Evolutionary conservation across 441 rosid species (phyloP), one percentile per base, ranked within the genome.

Genomic region (Syzygium malaccense): DNA sequence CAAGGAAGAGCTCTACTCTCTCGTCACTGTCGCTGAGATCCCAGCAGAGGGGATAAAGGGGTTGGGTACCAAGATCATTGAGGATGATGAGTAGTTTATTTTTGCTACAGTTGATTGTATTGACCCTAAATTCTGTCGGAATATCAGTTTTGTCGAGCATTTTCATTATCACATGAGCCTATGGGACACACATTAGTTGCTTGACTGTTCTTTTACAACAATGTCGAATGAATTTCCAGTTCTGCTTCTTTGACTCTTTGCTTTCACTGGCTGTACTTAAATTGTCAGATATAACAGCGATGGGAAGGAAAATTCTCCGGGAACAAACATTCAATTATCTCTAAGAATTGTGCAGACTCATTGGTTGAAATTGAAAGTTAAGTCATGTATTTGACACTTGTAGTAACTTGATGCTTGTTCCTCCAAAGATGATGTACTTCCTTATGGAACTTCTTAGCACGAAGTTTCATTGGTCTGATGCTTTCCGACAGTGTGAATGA

Each of bases 1-100:
- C 3, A 94, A 97, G 93, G 99, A 96, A 89, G 98, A 97, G 93
- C 94, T 97, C 55, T 96, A 88, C 93, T 97, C 99, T 0, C 95
- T 96, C 1, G 98, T 97, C 55, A 97, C 98, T 0, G 97, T 95
- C 18, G 92, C 98, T 2, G 98, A 96, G 90, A 86, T 95, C 86
- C 96, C 97, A 8, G 90, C 95, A 0, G 95, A 96, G 92, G 98
- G 98, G 45, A 90, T 96, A 32, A 92, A 90, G 89, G 98, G 98
- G 2, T 79, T 96, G 89, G 97, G 97, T 84, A 97, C 98, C 11
- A 96, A 94, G 94, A 94, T 97, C 92, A 95, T 97, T 20, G 99
- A 97, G 6, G 98, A 95, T 78, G 98, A 97, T 41, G 98, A 94
- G 85, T 93, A 91, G 93, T 85, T 56, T 64, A 37, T 20, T 20